These are phyloP conservation scores for Colletotrichum plurivorum DNA, from an alignment of 2,329 filamentous ascomycete species.

Conservation along the genomic window DNA sequence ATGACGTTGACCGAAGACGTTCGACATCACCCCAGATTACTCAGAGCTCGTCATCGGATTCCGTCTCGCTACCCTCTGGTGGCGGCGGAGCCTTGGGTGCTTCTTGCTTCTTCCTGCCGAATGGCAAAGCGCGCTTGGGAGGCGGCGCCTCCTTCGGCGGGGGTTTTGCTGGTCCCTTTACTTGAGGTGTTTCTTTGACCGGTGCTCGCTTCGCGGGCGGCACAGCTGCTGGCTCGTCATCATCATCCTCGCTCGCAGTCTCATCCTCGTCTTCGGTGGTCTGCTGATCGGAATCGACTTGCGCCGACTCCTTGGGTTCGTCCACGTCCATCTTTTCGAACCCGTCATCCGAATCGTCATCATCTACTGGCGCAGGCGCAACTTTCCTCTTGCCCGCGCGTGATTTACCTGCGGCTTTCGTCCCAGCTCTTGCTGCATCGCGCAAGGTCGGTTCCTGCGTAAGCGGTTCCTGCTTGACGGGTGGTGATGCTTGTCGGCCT, in stretches of 20 bases:
- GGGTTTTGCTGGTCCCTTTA: constrained; percentile 27
- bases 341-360: constrained; percentile 60
- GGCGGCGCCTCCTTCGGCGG: constrained; percentile 47
- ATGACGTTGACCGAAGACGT: no score
- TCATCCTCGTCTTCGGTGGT: constrained; percentile 56
- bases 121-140: constrained; percentile 60
- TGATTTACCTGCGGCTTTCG: constrained; percentile 52
- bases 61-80: constrained; percentile 61
- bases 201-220: constrained; percentile 26
- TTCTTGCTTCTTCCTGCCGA: constrained; percentile 53
- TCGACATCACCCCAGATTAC: neutral
- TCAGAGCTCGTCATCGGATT: constrained; percentile 71
- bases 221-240: constrained; percentile 52
- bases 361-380: constrained; percentile 52
- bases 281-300: constrained; percentile 52
- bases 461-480: constrained; percentile 53
- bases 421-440: constrained; percentile 37
- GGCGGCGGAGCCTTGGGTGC: constrained; percentile 44
- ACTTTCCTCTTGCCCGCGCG: constrained; percentile 66
- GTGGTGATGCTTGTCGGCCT: constrained; percentile 58
- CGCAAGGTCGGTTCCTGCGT: constrained; percentile 45
- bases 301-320: constrained; percentile 40
- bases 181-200: constrained; percentile 17
- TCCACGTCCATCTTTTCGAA: constrained; percentile 68
- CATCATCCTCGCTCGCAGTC: constrained; percentile 59